phyloP scores from a whole-genome alignment of 352 stramenopile species.

The Pythium coloratum region DNA sequence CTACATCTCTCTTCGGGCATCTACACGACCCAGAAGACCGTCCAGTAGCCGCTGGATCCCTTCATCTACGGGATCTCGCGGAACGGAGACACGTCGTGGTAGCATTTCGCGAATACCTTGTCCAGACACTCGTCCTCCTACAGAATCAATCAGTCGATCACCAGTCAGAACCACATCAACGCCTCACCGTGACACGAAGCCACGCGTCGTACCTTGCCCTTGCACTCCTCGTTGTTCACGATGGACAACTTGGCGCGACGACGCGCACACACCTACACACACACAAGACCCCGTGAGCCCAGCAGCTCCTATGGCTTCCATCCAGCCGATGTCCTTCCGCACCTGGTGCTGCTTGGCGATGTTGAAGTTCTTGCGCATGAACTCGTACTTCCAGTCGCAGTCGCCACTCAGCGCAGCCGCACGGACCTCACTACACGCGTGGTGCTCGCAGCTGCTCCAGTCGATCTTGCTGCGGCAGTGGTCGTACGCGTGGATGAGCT shows the following conservation, averaged over 20 bases:
- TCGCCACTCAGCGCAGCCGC: slow-evolving; percentile 84
- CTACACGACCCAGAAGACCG: neutral
- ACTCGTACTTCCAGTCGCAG: slow-evolving; percentile 91
- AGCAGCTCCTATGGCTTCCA: neutral
- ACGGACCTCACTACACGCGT: slow-evolving; percentile 91
- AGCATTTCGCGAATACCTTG: slow-evolving; percentile 85
- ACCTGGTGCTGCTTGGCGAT: slow-evolving; percentile 89
- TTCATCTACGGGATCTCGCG: slow-evolving; percentile 72
- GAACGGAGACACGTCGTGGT: slow-evolving; percentile 80
- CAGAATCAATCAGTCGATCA: neutral
- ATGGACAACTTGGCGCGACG: slow-evolving; percentile 81
- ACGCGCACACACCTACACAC: slow-evolving; percentile 78
- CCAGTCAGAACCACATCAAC: neutral
- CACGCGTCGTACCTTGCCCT: slow-evolving; percentile 39
- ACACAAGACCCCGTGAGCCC: neutral
- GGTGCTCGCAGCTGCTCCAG: slow-evolving; percentile 91
- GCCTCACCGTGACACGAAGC: neutral
- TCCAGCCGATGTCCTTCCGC: neutral
- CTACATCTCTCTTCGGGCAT: neutral
- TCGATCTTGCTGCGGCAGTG: slow-evolving; percentile 92
- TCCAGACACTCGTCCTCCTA: slow-evolving; percentile 86
- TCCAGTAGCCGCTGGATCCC: neutral
- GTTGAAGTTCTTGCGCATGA: slow-evolving; percentile 91
- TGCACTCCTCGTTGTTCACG: slow-evolving; percentile 48
- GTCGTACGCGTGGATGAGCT: slow-evolving; percentile 94